These are phyloP conservation scores for Sideroxylon spinosum DNA, from an alignment of 179 eudicot genomes.

Conservation along the genomic window DNA sequence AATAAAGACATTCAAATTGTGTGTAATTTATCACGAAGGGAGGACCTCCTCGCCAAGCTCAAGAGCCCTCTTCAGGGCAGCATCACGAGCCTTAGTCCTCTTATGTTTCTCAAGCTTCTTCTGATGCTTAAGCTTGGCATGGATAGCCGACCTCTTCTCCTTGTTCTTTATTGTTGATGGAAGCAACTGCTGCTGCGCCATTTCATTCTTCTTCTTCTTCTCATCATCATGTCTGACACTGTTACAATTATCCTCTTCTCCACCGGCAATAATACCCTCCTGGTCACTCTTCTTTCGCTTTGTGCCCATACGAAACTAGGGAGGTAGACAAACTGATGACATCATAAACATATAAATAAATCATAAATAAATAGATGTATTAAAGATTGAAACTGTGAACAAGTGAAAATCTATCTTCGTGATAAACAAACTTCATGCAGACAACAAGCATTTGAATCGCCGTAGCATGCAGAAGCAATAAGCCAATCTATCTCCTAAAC, in stretches of 20 bases:
- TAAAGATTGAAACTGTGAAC: too few species aligned
- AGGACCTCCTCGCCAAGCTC: conserved; percentile 93
- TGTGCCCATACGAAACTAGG: conserved; percentile 2
- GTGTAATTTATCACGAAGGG: background rate
- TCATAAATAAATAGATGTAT: too few species aligned
- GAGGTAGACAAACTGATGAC: too few species aligned
- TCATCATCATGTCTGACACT: background rate
- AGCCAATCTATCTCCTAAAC: too few species aligned
- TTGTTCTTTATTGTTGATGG: conserved; percentile 91
- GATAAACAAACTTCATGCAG: too few species aligned
- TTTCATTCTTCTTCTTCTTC: conserved; percentile 9
- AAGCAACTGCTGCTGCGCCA: conserved; percentile 32
- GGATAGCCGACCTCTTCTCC: conserved; percentile 71
- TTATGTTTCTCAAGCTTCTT: conserved; percentile 82
- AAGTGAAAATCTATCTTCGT: too few species aligned
- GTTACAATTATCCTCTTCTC: background rate
- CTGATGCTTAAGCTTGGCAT: conserved; percentile 70
- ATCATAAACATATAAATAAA: too few species aligned
- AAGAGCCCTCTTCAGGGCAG: conserved; percentile 67
- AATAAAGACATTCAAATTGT: too few species aligned
- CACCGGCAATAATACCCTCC: background rate
- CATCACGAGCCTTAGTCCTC: conserved; percentile 70
- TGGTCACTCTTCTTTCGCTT: conserved; percentile 19
- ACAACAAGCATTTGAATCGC: too few species aligned
- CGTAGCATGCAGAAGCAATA: too few species aligned